Evolutionary conservation across 345 rosid species (phyloP).

Genomic region (Murraya paniculata): DNA sequence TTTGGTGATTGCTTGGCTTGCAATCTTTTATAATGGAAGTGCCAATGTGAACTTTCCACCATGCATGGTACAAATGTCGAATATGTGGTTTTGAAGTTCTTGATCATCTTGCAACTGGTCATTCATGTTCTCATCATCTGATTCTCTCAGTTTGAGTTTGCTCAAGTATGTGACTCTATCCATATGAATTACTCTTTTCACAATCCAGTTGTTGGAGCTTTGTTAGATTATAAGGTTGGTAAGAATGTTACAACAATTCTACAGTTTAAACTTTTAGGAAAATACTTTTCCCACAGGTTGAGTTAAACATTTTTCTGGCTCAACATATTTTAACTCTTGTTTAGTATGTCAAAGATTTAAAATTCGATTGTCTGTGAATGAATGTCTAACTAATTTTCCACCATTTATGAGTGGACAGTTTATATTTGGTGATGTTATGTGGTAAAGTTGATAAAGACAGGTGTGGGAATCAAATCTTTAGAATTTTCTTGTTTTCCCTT

Average conservation of each 20-base stretch:
- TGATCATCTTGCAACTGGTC: background rate
- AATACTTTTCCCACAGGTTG: background rate
- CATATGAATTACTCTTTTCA: background rate
- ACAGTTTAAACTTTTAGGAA: background rate
- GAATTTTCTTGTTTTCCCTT: conserved; percentile 1
- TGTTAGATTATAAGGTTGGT: background rate
- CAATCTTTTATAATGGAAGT: background rate
- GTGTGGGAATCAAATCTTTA: background rate
- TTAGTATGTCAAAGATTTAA: background rate
- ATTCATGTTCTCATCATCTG: background rate
- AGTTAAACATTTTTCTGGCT: background rate
- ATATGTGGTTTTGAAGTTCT: background rate
- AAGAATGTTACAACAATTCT: background rate
- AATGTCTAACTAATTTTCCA: background rate
- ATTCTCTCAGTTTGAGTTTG: background rate
- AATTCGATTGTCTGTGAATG: background rate
- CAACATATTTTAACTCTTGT: background rate
- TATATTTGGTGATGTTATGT: background rate
- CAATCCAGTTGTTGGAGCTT: background rate
- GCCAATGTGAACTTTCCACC: background rate
- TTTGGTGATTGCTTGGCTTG: background rate
- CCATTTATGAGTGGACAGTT: background rate
- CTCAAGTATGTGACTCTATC: background rate
- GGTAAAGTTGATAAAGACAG: background rate
- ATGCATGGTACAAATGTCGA: background rate